These are phyloP conservation scores for Fusarium udum DNA, from an alignment of 2,329 filamentous ascomycete species.

Conservation along the genomic window DNA sequence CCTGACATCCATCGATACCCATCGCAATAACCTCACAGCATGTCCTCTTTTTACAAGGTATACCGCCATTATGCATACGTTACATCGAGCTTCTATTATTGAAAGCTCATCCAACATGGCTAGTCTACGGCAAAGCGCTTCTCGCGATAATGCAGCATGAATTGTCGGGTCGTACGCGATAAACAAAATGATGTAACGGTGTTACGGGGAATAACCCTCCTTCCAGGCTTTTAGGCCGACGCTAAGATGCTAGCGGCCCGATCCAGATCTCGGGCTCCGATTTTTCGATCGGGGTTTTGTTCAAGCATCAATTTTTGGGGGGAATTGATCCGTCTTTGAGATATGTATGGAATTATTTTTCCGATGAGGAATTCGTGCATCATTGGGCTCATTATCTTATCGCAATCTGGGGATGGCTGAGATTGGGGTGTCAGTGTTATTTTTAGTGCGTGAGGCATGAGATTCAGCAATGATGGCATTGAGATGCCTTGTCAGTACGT, in stretches of 20 bases:
- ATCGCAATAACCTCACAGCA: background rate
- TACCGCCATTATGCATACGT: background rate
- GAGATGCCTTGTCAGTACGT: background rate
- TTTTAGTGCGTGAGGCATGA: background rate
- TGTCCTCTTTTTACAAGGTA: background rate
- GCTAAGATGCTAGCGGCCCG: conserved; percentile 11
- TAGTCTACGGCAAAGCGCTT: background rate
- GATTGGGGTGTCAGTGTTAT: fast-evolving
- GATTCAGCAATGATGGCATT: background rate
- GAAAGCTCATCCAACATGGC: background rate
- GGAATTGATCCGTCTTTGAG: background rate
- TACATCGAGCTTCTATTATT: background rate
- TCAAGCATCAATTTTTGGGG: background rate
- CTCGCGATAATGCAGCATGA: background rate
- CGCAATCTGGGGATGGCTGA: background rate
- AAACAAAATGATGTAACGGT: background rate
- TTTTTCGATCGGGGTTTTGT: background rate
- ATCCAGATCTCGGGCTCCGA: conserved; percentile 10
- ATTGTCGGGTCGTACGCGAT: background rate
- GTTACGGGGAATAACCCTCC: background rate
- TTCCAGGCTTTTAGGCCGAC: background rate
- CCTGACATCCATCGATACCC: too few species aligned
- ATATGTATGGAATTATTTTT: background rate
- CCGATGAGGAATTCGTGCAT: background rate
- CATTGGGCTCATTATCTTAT: background rate